These are phyloP conservation scores for Rheum nobile DNA, from an alignment of 148 eudicot species.

Conservation along the genomic window DNA sequence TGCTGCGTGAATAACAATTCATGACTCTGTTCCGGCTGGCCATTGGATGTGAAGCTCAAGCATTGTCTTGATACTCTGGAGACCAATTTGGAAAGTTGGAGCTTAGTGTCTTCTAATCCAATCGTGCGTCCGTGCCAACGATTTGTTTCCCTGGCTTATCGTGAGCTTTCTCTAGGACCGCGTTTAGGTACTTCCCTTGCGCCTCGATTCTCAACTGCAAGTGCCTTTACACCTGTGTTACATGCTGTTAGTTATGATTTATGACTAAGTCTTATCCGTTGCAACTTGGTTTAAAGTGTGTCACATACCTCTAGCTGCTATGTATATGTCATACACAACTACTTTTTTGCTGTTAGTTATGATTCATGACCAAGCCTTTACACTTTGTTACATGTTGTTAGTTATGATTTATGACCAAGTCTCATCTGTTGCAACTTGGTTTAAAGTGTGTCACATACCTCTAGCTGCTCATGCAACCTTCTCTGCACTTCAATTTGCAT, in stretches of 20 bases:
- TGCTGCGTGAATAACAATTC: too few species aligned
- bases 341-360: too few species aligned
- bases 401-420: background rate
- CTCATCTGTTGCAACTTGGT: too few species aligned
- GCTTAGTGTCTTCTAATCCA: constrained; percentile 76
- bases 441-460: constrained; percentile 35
- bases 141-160: constrained; percentile 74
- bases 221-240: constrained; percentile 65
- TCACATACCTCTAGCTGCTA: too few species aligned
- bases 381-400: background rate
- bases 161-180: constrained; percentile 85
- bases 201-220: constrained; percentile 80
- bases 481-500: constrained; percentile 94
- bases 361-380: too few species aligned
- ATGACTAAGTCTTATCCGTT: too few species aligned
- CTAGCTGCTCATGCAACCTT: constrained; percentile 88
- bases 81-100: too few species aligned
- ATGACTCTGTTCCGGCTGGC: constrained; percentile 30
- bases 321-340: too few species aligned
- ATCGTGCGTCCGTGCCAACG: constrained; percentile 48
- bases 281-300: too few species aligned
- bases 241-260: too few species aligned
- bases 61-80: too few species aligned
- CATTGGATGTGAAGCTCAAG: constrained; percentile 55
- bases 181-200: too few species aligned